Base-by-base conservation (phyloP, 495 filamentous ascomycete genomes). In the Hyaloscypha hepaticicola region DNA sequence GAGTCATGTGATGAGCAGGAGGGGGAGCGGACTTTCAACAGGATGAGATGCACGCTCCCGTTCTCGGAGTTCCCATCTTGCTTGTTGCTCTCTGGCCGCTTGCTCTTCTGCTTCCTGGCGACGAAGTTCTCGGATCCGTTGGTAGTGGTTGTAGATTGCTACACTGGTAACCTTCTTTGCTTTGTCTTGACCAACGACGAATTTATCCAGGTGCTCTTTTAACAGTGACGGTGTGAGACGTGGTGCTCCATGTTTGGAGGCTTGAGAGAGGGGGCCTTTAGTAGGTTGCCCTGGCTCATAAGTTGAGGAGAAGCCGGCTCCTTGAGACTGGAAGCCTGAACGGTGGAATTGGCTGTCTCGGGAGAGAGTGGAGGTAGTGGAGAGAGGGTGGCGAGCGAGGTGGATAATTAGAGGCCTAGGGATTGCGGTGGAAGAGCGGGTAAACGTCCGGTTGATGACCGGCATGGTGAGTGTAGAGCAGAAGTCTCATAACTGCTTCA, bases 141-240 rank as follows among this genome's bases (percentile, higher is more conserved):
- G 93, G 73, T 97, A 98, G 71, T 99, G 95, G 77, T 97, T 96
- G 76, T 92, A 97, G n/a, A 99, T 90, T 3, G 93, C 92, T 12
- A 93, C 89, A 67, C 91, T 94, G 58, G 97, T 83, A 26, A 93
- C 89, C 74, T 95, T 95, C 82, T 98, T 99, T n/a, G 95, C 91
- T 56, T 91, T 88, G 69, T 96, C 90, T 73, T 99, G 95, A 25
- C 96, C 96, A 6, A 99, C 94, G 7, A 99, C 94, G 74, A 92
- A 98, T 72, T 94, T 89, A 72, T 99, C 96, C 12, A 98, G 85
- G 72, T 96, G 90, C 68, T 91, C 83, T 77, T 98, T 98, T 68
- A 99, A 79, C 63, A 86, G 79, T 64, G 83, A 86, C 3, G 91
- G 92, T n/a, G 92, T 96, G 64, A 96, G 81, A 53, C 83, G 83